These are phyloP conservation scores for Piromyces sp. DNA, from an alignment of 192 early-diverging fungal genomes.

Conservation along the genomic window DNA sequence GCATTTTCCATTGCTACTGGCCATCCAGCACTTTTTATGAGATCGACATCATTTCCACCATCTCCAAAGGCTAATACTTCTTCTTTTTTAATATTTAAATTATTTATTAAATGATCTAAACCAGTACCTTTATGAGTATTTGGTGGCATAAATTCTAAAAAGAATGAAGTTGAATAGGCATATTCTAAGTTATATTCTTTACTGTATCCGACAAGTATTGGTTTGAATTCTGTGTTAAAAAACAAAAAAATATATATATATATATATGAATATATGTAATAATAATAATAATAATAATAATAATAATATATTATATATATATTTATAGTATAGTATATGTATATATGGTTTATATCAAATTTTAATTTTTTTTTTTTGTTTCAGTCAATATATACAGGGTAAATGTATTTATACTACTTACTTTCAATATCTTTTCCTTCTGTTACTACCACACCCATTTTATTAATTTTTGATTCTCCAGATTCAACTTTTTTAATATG, in stretches of 20 bases:
- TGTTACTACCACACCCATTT: neutral
- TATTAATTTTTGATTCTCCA: neutral
- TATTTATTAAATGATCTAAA: neutral
- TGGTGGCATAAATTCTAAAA: neutral
- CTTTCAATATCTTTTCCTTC: neutral
- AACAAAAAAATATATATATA: no score
- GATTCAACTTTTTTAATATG: neutral
- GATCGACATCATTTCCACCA: neutral
- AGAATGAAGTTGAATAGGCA: neutral
- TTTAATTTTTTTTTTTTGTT: no score
- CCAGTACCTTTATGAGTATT: neutral
- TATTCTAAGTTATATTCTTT: neutral
- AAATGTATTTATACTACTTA: no score
- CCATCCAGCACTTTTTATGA: neutral
- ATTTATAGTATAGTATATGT: no score
- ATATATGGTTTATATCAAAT: no score
- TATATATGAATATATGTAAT: no score
- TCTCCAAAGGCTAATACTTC: neutral
- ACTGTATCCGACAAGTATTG: neutral
- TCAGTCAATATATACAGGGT: no score
- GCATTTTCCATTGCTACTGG: neutral
- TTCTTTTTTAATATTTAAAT: neutral
- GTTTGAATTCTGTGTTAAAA: neutral
- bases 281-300: no score
- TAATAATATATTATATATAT: no score